Conservation (phyloP, 495 filamentous ascomycete genomes). For the Aspergillus panamensis region DNA sequence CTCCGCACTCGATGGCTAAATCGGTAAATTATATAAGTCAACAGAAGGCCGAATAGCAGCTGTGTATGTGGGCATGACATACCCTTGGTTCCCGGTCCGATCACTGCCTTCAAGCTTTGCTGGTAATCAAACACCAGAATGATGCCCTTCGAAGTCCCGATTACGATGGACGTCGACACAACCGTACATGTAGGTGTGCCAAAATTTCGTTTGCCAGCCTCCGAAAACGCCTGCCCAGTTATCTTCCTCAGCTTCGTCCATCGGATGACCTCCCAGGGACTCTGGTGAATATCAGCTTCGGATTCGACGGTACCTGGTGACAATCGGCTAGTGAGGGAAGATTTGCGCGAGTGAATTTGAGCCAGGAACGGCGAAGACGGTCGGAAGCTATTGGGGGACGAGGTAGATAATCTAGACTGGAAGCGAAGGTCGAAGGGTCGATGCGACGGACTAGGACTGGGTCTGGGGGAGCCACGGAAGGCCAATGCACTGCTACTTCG, state of each 20-base stretch:
- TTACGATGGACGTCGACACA: constrained; percentile 83
- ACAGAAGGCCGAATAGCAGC: neutral
- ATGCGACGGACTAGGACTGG: constrained; percentile 71
- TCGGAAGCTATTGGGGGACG: constrained; percentile 57
- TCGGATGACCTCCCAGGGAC: constrained; percentile 93
- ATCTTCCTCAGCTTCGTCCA: constrained; percentile 95
- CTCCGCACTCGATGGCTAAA: constrained; percentile 82
- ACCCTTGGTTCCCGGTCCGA: constrained; percentile 94
- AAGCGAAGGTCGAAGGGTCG: constrained; percentile 93
- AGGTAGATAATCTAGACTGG: constrained; percentile 74
- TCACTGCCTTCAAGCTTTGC: constrained; percentile 87
- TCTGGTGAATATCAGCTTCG: constrained; percentile 59
- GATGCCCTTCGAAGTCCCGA: constrained; percentile 92
- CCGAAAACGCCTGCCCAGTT: constrained; percentile 87
- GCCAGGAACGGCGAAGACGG: constrained; percentile 78
- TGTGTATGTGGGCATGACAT: constrained; percentile 16
- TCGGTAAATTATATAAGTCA: neutral
- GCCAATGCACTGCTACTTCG: constrained; percentile 60
- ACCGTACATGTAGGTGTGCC: constrained; percentile 85
- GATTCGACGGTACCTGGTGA: constrained; percentile 48
- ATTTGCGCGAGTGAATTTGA: constrained; percentile 68
- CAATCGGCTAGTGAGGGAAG: constrained; percentile 60
- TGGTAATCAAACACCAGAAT: constrained; percentile 96
- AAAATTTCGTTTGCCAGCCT: constrained; percentile 88
- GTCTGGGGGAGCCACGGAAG: constrained; percentile 46